phyloP scores from a whole-genome alignment of 164 flowering plant genomes.

The Akebia trifoliata region DNA sequence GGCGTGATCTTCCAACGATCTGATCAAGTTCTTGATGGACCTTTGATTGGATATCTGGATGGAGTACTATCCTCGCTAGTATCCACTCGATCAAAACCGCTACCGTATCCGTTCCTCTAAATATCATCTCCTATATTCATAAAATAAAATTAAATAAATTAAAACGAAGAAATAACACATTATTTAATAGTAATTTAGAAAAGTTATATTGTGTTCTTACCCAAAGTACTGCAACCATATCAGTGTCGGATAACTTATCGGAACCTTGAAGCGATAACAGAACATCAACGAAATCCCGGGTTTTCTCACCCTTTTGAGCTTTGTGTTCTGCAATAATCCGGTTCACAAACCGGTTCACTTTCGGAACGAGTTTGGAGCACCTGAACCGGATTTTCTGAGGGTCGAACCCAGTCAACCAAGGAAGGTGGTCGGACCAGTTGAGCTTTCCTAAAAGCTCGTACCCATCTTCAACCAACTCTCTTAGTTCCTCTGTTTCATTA shows the following conservation, averaged over 20 bases:
- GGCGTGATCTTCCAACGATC: constrained; percentile 26
- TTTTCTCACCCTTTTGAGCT: not conserved
- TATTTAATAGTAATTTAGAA: not conserved
- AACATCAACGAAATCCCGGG: constrained; percentile 51
- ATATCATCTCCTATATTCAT: constrained; percentile 25
- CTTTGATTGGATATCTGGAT: constrained; percentile 22
- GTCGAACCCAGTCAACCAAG: constrained; percentile 28
- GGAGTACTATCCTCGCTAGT: constrained; percentile 26
- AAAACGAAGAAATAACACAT: not conserved
- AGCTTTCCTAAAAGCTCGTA: constrained; percentile 36
- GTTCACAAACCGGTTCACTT: constrained; percentile 43
- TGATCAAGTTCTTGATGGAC: constrained; percentile 26
- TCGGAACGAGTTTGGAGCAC: constrained; percentile 44
- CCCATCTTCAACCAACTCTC: constrained; percentile 35
- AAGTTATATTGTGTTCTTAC: constrained; percentile 37
- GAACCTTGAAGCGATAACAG: constrained; percentile 36
- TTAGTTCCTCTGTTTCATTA: constrained; percentile 18
- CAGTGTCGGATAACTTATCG: constrained; percentile 39
- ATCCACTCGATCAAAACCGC: constrained; percentile 33
- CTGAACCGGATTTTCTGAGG: constrained; percentile 30
- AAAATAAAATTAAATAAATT: not conserved
- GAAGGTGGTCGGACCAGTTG: constrained; percentile 45
- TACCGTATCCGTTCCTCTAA: constrained; percentile 36
- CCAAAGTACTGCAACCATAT: constrained; percentile 76
- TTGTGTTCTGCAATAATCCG: constrained; percentile 44